Evolutionary conservation across 192 early-diverging fungal genomes (phyloP), one percentile per base, ranked within the genome.

Genomic region (Powellomyces hirtus): DNA sequence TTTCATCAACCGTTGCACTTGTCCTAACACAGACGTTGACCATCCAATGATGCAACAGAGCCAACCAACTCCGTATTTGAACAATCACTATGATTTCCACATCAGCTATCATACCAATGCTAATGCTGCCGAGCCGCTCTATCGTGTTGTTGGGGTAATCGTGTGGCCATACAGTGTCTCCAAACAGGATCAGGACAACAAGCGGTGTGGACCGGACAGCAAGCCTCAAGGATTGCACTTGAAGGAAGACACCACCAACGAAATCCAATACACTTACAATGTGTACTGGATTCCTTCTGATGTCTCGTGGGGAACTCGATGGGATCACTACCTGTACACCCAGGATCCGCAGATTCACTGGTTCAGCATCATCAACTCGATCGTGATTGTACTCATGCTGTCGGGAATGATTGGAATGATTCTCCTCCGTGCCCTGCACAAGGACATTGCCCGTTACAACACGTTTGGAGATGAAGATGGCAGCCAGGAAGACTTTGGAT

Each of bases 31-130:
- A n/a, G n/a, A n/a, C n/a, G n/a, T n/a, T n/a, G n/a, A n/a, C n/a
- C n/a, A n/a, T n/a, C n/a, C n/a, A n/a, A n/a, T n/a, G n/a, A n/a
- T n/a, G n/a, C n/a, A n/a, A n/a, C n/a, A n/a, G n/a, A n/a, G n/a
- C n/a, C n/a, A n/a, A n/a, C 14, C 33, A 36, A 7, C 24, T 14
- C 75, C 85, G 6, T 73, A 75, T 65, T 76, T 98, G 26, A 73
- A 96, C 80, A 98, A 96, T 78, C 94, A 96, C 75, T 96, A 90
- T 66, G 85, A 89, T 35, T 94, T 98, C 63, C 57, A 66, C 18
- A 84, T 98, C 59, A 86, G 91, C 40, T 79, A 83, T 34, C 86
- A 88, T 36, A 71, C 46, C 81, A 83, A 45, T 68, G 24, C 13
- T 24, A 52, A 11, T 24, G 74, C 70, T 26, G 69, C 78, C 26